Percentiles rank a stretch among this genome's conserved stretches.
Evolutionary conservation across 495 filamentous ascomycete species (phyloP).

Genomic region (Aspergillus homomorphus): DNA sequence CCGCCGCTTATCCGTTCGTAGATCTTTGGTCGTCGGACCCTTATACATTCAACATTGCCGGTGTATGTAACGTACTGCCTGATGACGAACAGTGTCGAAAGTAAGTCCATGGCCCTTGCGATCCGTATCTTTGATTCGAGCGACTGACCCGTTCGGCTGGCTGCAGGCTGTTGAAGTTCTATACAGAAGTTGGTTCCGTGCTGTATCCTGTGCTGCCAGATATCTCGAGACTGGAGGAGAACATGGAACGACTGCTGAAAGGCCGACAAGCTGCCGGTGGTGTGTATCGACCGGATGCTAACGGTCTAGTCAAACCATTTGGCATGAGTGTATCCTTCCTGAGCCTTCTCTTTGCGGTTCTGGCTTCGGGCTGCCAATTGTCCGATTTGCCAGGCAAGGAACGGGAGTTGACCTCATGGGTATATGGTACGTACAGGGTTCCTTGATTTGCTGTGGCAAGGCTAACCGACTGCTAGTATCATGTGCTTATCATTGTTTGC

Average conservation of each 20-base stretch:
- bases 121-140: neutral
- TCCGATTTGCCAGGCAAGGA: slow-evolving; percentile 60
- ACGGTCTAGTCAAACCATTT: slow-evolving; percentile 41
- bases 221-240: slow-evolving; percentile 61
- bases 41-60: slow-evolving; percentile 65
- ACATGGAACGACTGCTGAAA: slow-evolving; percentile 63
- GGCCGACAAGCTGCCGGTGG: slow-evolving; percentile 54
- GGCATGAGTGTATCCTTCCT: slow-evolving; percentile 41
- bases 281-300: slow-evolving; percentile 36
- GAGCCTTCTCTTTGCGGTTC: slow-evolving; percentile 65
- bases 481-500: slow-evolving; percentile 61
- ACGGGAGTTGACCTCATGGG: slow-evolving; percentile 57
- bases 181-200: slow-evolving; percentile 72
- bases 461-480: slow-evolving; percentile 43
- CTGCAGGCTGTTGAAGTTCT: slow-evolving; percentile 63
- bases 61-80: slow-evolving; percentile 66
- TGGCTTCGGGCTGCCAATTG: slow-evolving; percentile 78
- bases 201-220: slow-evolving; percentile 79
- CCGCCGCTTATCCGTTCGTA: slow-evolving; percentile 73
- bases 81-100: slow-evolving; percentile 58
- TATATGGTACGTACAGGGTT: slow-evolving; percentile 45
- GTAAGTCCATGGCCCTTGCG: slow-evolving; percentile 31
- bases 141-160: slow-evolving; percentile 3
- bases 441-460: neutral
- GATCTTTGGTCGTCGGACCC: slow-evolving; percentile 64